Conservation (phyloP, 2,329 filamentous ascomycete species). For the Diaporthe sp. region DNA sequence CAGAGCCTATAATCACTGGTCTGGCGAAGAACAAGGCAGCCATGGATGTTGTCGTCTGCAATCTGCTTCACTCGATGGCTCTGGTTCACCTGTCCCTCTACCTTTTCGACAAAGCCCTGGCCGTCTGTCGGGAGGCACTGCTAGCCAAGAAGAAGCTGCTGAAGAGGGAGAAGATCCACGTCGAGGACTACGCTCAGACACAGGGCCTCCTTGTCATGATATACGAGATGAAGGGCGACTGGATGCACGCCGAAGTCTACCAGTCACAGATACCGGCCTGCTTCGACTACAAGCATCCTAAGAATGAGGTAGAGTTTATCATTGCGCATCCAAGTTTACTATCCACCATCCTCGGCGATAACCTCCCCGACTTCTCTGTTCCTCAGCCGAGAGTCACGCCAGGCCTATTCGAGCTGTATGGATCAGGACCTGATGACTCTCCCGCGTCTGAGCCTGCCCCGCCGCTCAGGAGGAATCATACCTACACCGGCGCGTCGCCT, state of each 20-base stretch:
- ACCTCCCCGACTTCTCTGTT: background rate
- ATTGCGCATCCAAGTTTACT: constrained; percentile 16
- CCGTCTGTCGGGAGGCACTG: constrained; percentile 44
- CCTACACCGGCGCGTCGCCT: background rate
- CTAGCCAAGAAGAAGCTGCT: constrained; percentile 45
- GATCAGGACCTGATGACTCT: background rate
- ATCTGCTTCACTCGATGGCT: constrained; percentile 46
- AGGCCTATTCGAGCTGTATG: background rate
- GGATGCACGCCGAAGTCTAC: constrained; percentile 45
- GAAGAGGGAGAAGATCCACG: constrained; percentile 37
- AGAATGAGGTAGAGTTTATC: constrained; percentile 22
- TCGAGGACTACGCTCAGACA: constrained; percentile 44
- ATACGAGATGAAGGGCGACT: constrained; percentile 45
- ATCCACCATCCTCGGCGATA: constrained; percentile 1
- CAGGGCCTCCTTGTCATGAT: constrained; percentile 46
- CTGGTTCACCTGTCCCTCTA: constrained; percentile 45
- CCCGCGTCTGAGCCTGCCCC: background rate
- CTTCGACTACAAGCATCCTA: constrained; percentile 30
- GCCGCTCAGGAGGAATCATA: background rate
- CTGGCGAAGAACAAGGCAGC: constrained; percentile 41
- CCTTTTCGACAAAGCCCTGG: constrained; percentile 45
- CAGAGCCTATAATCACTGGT: constrained; percentile 42
- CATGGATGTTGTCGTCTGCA: constrained; percentile 43
- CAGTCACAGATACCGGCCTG: constrained; percentile 41
- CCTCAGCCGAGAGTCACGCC: background rate